Conservation (phyloP, 148 eudicot species). For the Rhododendron ferrugineum region DNA sequence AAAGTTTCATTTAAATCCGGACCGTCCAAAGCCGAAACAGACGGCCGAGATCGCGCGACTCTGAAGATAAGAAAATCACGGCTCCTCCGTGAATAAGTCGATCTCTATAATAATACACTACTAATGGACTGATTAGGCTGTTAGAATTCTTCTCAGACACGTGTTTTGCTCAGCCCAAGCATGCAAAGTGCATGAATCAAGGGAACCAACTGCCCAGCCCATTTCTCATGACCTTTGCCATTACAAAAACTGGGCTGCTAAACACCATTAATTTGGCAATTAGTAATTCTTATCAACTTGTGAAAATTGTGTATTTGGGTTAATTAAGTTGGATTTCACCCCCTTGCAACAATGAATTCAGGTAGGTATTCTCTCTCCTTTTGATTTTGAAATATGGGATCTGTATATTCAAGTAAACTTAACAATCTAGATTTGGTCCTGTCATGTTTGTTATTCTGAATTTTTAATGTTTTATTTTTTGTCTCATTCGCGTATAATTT, state of each 20-base stretch:
- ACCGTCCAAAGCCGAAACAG: no score
- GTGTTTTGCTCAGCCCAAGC: background rate
- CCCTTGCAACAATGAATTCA: background rate
- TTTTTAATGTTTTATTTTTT: background rate
- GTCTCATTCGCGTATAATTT: background rate
- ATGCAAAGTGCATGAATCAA: background rate
- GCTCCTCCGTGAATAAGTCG: no score
- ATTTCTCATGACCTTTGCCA: background rate
- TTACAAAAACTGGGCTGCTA: background rate
- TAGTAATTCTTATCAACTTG: background rate
- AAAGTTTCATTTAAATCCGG: no score
- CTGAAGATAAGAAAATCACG: no score
- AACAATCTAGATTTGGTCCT: background rate
- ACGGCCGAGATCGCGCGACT: no score
- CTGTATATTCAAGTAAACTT: background rate
- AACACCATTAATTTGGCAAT: background rate
- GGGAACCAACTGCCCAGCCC: background rate
- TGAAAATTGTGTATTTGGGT: background rate
- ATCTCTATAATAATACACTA: no score
- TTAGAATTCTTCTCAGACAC: background rate
- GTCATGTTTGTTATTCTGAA: background rate
- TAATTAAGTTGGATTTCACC: background rate
- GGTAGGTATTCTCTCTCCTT: background rate
- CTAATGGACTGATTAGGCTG: background rate
- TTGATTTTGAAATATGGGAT: background rate